These are phyloP conservation scores for Ogataea zsoltii DNA, from an alignment of 805 yeast genomes.

Conservation along the genomic window DNA sequence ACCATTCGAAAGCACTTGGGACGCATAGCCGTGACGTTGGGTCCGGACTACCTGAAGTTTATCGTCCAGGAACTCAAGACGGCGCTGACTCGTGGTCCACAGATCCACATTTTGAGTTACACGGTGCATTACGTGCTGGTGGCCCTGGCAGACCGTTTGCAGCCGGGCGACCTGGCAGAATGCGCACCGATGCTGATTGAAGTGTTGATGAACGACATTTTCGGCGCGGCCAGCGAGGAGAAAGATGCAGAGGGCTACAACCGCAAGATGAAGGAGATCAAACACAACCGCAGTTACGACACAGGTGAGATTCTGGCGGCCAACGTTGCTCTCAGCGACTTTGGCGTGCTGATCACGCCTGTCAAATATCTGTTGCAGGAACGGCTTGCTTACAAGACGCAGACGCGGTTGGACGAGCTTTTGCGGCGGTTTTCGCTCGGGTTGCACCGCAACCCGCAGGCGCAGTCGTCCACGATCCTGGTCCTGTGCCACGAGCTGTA, in stretches of 20 bases:
- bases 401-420: slow-evolving; percentile 75
- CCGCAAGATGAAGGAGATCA: slow-evolving; percentile 86
- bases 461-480: slow-evolving; percentile 57
- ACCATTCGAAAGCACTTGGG: slow-evolving; percentile 76
- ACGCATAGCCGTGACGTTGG: slow-evolving; percentile 62
- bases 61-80: slow-evolving; percentile 74
- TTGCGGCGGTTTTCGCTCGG: slow-evolving; percentile 80
- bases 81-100: slow-evolving; percentile 87
- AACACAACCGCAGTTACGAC: slow-evolving; percentile 84
- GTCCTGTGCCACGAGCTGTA: slow-evolving; percentile 74
- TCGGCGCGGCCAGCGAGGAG: slow-evolving; percentile 90
- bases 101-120: slow-evolving; percentile 87
- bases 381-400: slow-evolving; percentile 64
- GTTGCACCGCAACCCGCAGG: slow-evolving; percentile 64
- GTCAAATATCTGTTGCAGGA: slow-evolving; percentile 63
- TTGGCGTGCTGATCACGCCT: slow-evolving; percentile 65
- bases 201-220: slow-evolving; percentile 85
- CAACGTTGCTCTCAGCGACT: slow-evolving; percentile 57
- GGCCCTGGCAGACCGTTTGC: slow-evolving; percentile 42
- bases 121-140: slow-evolving; percentile 76
- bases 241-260: slow-evolving; percentile 92
- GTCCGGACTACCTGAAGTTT: slow-evolving; percentile 71
- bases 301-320: slow-evolving; percentile 77
- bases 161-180: slow-evolving; percentile 76
- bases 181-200: slow-evolving; percentile 58